Evolutionary conservation across 495 filamentous ascomycete species (phyloP), one percentile per base, ranked within the genome.

Genomic region (Podospora pseudocomata): DNA sequence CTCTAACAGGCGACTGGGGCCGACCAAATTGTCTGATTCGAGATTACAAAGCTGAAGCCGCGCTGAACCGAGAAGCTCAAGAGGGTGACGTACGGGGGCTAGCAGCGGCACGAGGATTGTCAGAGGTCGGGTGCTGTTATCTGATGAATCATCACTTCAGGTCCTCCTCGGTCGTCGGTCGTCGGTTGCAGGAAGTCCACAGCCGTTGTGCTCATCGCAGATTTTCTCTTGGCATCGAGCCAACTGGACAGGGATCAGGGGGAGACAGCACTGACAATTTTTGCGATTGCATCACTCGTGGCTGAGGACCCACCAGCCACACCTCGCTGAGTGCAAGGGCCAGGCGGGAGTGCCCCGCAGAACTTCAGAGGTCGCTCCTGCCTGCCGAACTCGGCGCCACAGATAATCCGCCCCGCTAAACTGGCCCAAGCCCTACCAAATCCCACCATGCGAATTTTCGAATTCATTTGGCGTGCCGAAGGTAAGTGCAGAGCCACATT

Each of bases 391-490:
- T 27, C 73, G 73, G 73, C 23, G 58, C 66, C 59, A 69, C 64
- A 74, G 69, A 70, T 74, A 70, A 70, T 75, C 74, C 74, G 74
- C 64, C 63, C 72, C 74, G 70, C 70, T 64, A 70, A 71, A 58
- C 55, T 63, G 54, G 32, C 63, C 64, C 68, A 74, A 75, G 68
- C 74, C 74, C 74, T 75, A 75, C 74, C 70, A 64, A 72, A 71
- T 70, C 74, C 70, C 74, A 75, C 73, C 73, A 75, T 59, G 72
- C 72, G 70, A 72, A 74, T 76, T 77, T 77, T 76, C 68, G 74
- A 77, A 76, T 76, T 77, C 72, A 70, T 68, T 67, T 68, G 75
- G 67, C 57, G 65, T 58, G 23, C 66, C 67, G 67, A 63, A 66
- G 67, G 68, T 71, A 72, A 77, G 74, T 71, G 66, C 68, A 77